Percentiles rank a stretch among this genome's conserved stretches.
Evolutionary conservation across 208 protist species (phyloP).

Genomic region (Wallacemonas rigidus): DNA sequence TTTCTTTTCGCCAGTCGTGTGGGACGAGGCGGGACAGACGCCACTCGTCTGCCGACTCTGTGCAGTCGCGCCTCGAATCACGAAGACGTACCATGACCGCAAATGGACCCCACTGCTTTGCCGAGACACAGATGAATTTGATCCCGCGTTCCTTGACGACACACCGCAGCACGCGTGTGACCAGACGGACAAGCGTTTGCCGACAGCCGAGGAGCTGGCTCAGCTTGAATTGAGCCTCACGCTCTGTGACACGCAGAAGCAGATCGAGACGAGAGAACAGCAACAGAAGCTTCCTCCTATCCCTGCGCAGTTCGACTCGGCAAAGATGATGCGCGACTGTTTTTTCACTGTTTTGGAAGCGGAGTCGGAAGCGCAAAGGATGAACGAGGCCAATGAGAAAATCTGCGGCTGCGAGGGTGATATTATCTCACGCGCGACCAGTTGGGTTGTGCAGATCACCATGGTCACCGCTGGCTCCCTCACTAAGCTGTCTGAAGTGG

Average conservation of each 20-base stretch:
- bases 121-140: not conserved
- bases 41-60: not conserved
- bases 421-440: too few species aligned
- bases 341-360: slow-evolving; percentile 1
- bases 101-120: not conserved
- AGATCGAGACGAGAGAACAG: too few species aligned
- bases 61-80: not conserved
- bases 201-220: not conserved
- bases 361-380: not conserved
- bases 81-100: not conserved
- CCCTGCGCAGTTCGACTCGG: not conserved
- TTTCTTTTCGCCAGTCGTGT: not conserved
- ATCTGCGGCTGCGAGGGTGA: too few species aligned
- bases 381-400: not conserved
- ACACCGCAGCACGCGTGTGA: not conserved
- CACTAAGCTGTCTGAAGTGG: slow-evolving; percentile 5
- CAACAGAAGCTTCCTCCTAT: not conserved
- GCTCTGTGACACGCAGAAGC: too few species aligned
- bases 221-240: not conserved
- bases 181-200: not conserved
- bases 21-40: not conserved
- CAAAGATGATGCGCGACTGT: not conserved
- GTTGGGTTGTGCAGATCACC: not conserved
- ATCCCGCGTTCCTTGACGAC: not conserved
- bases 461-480: slow-evolving; percentile 2